phyloP scores from a whole-genome alignment of 176 grass and related monocot genomes.

The Musa schizocarpa region DNA sequence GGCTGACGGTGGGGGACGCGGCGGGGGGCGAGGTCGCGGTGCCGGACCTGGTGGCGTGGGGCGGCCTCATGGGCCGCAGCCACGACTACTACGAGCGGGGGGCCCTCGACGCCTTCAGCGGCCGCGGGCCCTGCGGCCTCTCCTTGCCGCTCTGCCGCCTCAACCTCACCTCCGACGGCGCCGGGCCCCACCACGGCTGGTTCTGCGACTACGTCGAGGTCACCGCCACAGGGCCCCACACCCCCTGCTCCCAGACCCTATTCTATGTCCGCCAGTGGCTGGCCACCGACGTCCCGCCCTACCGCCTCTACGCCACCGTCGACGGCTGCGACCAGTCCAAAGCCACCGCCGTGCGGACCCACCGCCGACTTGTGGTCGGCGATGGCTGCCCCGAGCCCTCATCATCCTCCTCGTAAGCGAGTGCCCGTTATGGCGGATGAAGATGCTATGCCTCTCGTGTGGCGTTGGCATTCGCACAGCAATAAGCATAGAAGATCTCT shows the following conservation, averaged over 20 bases:
- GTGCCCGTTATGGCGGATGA: too few relatives aligned
- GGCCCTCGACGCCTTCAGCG: conserved; percentile 34
- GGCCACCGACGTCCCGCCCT: conserved; percentile 32
- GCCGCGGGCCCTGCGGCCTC: conserved; percentile 12
- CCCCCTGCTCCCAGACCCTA: conserved; percentile 9
- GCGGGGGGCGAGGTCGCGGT: conserved; percentile 1
- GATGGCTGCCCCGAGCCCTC: not conserved
- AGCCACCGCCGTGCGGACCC: not conserved
- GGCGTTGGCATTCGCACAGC: too few relatives aligned
- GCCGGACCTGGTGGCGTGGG: conserved; percentile 22
- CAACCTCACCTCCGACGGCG: conserved; percentile 40
- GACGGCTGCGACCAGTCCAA: conserved; percentile 1
- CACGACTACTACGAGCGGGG: conserved; percentile 36
- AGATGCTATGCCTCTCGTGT: too few relatives aligned
- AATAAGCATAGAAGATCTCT: too few relatives aligned
- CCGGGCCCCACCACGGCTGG: conserved; percentile 35
- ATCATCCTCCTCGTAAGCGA: not conserved
- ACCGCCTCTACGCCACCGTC: conserved; percentile 28
- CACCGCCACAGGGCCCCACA: conserved; percentile 24
- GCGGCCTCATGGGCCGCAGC: conserved; percentile 22
- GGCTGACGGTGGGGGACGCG: conserved; percentile 18
- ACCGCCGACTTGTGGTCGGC: not conserved
- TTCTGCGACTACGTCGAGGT: conserved; percentile 27
- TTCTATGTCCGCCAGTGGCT: conserved; percentile 41
- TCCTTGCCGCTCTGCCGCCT: conserved; percentile 13